A percentile compares a stretch with the other conserved stretches of the same genome.
Conservation (phyloP, 208 protist genomes). For the Crithidia acanthocephali region DNA sequence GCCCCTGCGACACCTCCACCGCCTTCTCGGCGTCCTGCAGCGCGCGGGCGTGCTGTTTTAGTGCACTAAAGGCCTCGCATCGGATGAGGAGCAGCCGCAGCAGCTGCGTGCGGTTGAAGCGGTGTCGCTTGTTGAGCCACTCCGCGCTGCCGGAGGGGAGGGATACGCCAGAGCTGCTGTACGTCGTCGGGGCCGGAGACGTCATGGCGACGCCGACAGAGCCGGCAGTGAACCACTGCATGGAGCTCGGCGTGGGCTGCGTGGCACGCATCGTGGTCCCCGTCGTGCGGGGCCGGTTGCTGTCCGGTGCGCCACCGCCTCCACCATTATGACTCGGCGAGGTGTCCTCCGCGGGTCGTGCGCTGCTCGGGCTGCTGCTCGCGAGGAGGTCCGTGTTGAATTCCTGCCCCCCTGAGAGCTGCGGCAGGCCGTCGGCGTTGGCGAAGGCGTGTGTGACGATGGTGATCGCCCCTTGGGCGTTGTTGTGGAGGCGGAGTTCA, state of each 20-base stretch:
- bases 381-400: slow-evolving; percentile 21
- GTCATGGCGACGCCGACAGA: slow-evolving; percentile 15
- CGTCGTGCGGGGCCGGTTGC: background rate
- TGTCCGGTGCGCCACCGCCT: background rate
- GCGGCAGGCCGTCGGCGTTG: slow-evolving; percentile 26
- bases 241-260: background rate
- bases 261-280: background rate
- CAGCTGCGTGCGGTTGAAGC: slow-evolving; percentile 64
- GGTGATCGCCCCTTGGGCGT: slow-evolving; percentile 59
- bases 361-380: background rate
- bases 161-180: background rate
- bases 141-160: slow-evolving; percentile 17
- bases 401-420: slow-evolving; percentile 27
- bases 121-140: slow-evolving; percentile 25
- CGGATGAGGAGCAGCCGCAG: slow-evolving; percentile 76
- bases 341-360: background rate
- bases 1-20: slow-evolving; percentile 48
- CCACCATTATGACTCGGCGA: background rate
- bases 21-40: slow-evolving; percentile 65
- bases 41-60: slow-evolving; percentile 62
- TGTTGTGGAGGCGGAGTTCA: slow-evolving; percentile 63
- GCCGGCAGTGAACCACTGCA: slow-evolving; percentile 31
- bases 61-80: slow-evolving; percentile 58
- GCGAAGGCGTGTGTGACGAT: slow-evolving; percentile 48
- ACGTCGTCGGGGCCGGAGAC: background rate